Evolutionary conservation across 495 filamentous ascomycete genomes (phyloP), one percentile per base, ranked within the genome.

Genomic region (Lepraria neglecta): DNA sequence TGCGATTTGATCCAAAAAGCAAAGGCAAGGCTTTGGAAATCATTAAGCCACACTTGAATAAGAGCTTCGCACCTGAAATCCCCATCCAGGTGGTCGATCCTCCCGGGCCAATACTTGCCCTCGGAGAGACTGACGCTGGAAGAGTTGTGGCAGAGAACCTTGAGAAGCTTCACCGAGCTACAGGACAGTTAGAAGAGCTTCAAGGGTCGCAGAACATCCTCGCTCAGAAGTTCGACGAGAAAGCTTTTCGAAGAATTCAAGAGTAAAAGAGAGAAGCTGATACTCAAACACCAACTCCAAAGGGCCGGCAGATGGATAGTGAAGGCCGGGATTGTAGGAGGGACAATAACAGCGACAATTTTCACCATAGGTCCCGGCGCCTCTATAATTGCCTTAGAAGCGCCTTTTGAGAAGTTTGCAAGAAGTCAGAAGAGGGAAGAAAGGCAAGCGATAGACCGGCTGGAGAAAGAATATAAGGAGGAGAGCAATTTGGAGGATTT

Each of bases 71-170:
- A 55, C 54, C 60, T 33, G 17, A 46, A 0, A 66, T 66, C 21
- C 59, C 64, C 17, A 6, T 35, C 14, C 46, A 66, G 33, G 63
- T 66, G 64, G 64, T 59, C 6, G 55, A 58, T 30, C 44, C 31
- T 27, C n/a, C 9, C 7, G 64, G 64, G 6, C 64, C 64, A 17
- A 59, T 28, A 21, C 33, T 66, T 4, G 17, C 54, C 10, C 48
- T 66, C 21, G 64, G 64, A 6, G 54, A 66, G n/a, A 66, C 64
- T 5, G 50, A 59, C 15, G 64, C 64, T 30, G 64, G 60, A 15
- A 61, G 56, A 30, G 28, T 65, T 30, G 58, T 61, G 9, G 58
- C 43, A 21, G 63, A 65, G n/a, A 42, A 58, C 31, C 52, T 65
- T 15, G 52, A 65, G 43, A 31, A 51, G 17, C 45, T 61, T n/a